Base-by-base conservation (phyloP, 2,329 filamentous ascomycete genomes). In the Trichoderma semiorbis region DNA sequence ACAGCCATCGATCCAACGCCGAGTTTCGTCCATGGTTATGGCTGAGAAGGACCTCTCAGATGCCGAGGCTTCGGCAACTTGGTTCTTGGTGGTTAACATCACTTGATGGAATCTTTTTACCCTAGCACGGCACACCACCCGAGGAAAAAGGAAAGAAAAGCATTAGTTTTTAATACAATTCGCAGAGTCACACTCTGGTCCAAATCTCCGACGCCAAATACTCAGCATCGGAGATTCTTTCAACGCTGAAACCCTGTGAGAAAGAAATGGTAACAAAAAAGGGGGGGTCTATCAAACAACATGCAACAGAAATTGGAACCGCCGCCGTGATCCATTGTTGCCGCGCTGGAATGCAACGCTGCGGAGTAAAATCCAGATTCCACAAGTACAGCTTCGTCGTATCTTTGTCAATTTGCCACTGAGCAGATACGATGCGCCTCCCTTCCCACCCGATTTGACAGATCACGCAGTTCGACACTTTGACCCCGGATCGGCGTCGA, bases 401-500 rank as follows among this genome's bases (percentile, higher is more conserved):
- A 28, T 34, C 24, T 28, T 32, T 26, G 12, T 14, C n/a, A 66
- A 30, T 14, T 32, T 26, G 12, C n/a, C n/a, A 66, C 43, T 14
- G 14, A 18, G 43, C 57, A 28, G 16, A 26, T 28, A 57, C 16
- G 26, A 58, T 58, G 16, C 21, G 58, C 21, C 32, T 36, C 21
- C 32, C 11, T 36, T 61, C 18, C 32, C 30, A 12, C 30, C 32
- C 32, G 64, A 32, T 60, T 68, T 60, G 65, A 68, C 53, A 68
- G 65, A 68, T 68, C 53, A 58, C 57, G 55, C 50, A 68, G 7
- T 24, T 43, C 16, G 39, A 43, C 32, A 28, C 21, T 21, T 39
- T 26, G 50, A 67, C 66, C 66, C 66, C 66, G 66, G 66, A 69
- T 69, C 66, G 66, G 66, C 66, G 30, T 50, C 39, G 61, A 50